Evolutionary conservation across 805 yeast species (phyloP).

Genomic region (Cyberlindnera mycetangii): DNA sequence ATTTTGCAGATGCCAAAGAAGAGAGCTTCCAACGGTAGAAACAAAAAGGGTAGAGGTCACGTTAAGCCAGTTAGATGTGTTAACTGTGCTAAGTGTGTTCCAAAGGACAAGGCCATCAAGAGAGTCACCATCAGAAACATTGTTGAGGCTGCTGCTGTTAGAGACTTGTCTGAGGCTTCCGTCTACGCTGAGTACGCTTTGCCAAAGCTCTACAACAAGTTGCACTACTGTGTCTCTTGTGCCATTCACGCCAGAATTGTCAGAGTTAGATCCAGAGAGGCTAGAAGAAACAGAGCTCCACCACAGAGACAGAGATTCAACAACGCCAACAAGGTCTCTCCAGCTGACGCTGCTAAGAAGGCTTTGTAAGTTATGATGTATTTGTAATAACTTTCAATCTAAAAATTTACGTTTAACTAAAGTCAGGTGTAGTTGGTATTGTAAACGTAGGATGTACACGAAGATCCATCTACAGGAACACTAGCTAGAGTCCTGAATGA

Average conservation of each 20-base stretch:
- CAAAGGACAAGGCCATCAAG: slow-evolving; percentile 99
- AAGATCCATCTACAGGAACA: not conserved
- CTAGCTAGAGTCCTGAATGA: not conserved
- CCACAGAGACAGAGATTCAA: slow-evolving; percentile 99
- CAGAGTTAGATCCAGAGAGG: slow-evolving; percentile 98
- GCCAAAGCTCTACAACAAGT: slow-evolving; percentile 99
- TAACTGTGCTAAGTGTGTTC: slow-evolving; percentile 99
- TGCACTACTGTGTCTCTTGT: slow-evolving; percentile 99
- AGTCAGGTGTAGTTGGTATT: not conserved
- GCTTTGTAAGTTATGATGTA: slow-evolving; percentile 47
- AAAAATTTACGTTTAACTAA: slow-evolving; percentile 5
- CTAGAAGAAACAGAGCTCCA: slow-evolving; percentile 98
- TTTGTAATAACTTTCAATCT: slow-evolving; percentile 11
- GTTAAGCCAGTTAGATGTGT: slow-evolving; percentile 99
- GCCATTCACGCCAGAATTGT: slow-evolving; percentile 99
- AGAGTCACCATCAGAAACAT: slow-evolving; percentile 99
- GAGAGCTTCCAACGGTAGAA: slow-evolving; percentile 99
- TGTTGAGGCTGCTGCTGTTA: slow-evolving; percentile 99
- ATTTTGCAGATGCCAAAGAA: slow-evolving; percentile 91
- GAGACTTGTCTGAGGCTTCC: slow-evolving; percentile 99
- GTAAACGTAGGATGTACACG: too few species aligned
- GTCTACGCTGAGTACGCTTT: slow-evolving; percentile 98
- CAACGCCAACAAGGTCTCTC: slow-evolving; percentile 93
- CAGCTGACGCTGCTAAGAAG: slow-evolving; percentile 96
- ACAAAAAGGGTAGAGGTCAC: slow-evolving; percentile 99